phyloP scores from a whole-genome alignment of 352 stramenopile genomes.

The Phytophthora constricta region DNA sequence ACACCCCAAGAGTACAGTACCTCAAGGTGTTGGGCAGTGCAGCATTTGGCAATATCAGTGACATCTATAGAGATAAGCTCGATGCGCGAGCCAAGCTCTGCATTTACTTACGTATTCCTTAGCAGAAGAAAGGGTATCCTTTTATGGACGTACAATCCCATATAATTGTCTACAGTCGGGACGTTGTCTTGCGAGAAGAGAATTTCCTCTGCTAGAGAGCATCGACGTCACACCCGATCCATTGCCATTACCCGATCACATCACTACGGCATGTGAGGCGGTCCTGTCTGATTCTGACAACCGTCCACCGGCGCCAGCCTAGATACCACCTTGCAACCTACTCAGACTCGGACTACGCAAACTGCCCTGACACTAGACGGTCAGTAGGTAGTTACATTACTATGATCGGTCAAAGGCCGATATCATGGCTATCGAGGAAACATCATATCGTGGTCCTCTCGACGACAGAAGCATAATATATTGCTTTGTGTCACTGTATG shows the following conservation, averaged over 20 bases:
- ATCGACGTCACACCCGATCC: background rate
- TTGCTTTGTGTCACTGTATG: background rate
- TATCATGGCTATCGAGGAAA: conserved; percentile 16
- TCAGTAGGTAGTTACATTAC: conserved; percentile 7
- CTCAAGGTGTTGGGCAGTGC: background rate
- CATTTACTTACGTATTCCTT: background rate
- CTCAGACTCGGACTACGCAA: conserved; percentile 15
- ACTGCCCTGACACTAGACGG: conserved; percentile 10
- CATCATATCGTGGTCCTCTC: conserved; percentile 12
- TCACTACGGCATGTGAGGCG: background rate
- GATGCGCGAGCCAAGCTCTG: background rate
- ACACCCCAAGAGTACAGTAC: background rate
- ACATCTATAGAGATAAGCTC: background rate
- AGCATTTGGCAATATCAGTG: background rate
- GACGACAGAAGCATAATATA: background rate
- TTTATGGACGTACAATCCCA: background rate
- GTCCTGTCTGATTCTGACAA: background rate
- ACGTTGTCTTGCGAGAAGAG: background rate
- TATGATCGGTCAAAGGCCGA: conserved; percentile 5
- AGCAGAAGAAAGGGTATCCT: background rate
- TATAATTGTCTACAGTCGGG: background rate
- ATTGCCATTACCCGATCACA: background rate
- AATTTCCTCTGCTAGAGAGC: background rate
- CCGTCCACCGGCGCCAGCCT: background rate
- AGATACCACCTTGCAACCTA: conserved; percentile 5